phyloP scores from a whole-genome alignment of 257 asterid species.

The Gentiana dahurica region DNA sequence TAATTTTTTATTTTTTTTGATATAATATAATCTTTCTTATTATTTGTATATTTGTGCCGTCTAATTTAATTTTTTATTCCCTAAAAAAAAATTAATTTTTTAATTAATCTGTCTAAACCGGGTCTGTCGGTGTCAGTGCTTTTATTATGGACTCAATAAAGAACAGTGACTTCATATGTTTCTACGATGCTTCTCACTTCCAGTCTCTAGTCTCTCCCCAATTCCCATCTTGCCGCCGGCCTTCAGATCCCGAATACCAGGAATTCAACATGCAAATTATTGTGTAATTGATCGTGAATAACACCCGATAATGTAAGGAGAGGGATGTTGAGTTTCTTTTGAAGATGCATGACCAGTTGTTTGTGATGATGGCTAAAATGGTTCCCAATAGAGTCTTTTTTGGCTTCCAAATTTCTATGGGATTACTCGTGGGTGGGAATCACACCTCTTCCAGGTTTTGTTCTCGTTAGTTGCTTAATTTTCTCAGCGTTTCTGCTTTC shows the following conservation, averaged over 20 bases:
- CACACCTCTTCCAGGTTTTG: slow-evolving; percentile 98
- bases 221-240: neutral
- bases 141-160: no score
- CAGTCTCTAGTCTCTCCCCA: neutral
- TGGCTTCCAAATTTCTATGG: slow-evolving; percentile 55
- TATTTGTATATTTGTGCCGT: no score
- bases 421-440: slow-evolving; percentile 90
- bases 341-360: slow-evolving; percentile 26
- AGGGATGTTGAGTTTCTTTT: slow-evolving; percentile 7
- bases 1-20: no score
- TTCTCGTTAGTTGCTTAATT: slow-evolving; percentile 49
- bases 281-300: neutral
- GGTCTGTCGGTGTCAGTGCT: no score
- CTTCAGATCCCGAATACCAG: slow-evolving; percentile 10
- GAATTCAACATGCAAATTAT: neutral
- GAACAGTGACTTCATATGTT: no score
- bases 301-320: slow-evolving; percentile 6
- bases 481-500: slow-evolving; percentile 12
- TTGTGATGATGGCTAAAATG: slow-evolving; percentile 34
- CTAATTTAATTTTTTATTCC: no score
- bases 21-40: no score
- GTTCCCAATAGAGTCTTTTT: slow-evolving; percentile 50
- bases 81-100: no score
- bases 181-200: neutral
- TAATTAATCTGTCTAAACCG: no score